Percentiles rank a stretch among this genome's conserved stretches.
Evolutionary conservation across 2,329 filamentous ascomycete species (phyloP).

Genomic region (Xylariaceae sp.): DNA sequence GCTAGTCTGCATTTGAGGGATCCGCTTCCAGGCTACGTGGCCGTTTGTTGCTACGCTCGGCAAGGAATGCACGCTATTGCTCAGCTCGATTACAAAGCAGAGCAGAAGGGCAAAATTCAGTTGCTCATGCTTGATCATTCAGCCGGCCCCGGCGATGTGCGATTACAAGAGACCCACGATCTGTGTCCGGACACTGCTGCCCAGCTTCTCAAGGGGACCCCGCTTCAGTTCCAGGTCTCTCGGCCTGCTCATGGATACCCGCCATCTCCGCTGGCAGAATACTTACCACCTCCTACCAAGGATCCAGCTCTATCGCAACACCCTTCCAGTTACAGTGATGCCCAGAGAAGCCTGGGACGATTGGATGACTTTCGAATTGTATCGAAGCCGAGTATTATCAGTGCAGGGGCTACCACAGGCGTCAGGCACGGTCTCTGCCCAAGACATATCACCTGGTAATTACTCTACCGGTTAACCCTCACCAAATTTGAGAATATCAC

Average conservation of each 20-base stretch:
- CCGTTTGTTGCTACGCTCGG: constrained; percentile 79
- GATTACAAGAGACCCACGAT: constrained; percentile 82
- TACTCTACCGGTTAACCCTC: too few relatives aligned
- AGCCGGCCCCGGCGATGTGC: constrained; percentile 65
- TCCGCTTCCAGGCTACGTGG: constrained; percentile 65
- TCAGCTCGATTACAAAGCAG: constrained; percentile 65
- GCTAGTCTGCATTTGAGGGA: constrained; percentile 74
- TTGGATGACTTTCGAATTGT: too few relatives aligned
- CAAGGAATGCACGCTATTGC: constrained; percentile 86
- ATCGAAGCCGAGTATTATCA: too few relatives aligned
- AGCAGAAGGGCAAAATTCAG: constrained; percentile 67
- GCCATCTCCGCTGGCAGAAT: constrained; percentile 27
- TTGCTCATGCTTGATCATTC: constrained; percentile 82
- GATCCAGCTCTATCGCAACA: too few relatives aligned
- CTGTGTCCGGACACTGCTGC: constrained; percentile 73
- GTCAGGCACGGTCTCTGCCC: too few relatives aligned
- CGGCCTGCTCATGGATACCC: constrained; percentile 22
- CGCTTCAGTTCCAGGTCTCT: too few relatives aligned
- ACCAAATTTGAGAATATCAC: too few relatives aligned
- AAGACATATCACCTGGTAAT: too few relatives aligned
- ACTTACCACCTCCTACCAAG: constrained; percentile 20
- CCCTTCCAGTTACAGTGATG: too few relatives aligned
- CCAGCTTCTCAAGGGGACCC: constrained; percentile 65
- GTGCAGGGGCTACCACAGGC: too few relatives aligned
- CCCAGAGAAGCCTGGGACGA: too few relatives aligned